Evolutionary conservation across 1,284 basidiomycete genomes (phyloP), one percentile per base, ranked within the genome.

Genomic region (Cerioporus squamosus): DNA sequence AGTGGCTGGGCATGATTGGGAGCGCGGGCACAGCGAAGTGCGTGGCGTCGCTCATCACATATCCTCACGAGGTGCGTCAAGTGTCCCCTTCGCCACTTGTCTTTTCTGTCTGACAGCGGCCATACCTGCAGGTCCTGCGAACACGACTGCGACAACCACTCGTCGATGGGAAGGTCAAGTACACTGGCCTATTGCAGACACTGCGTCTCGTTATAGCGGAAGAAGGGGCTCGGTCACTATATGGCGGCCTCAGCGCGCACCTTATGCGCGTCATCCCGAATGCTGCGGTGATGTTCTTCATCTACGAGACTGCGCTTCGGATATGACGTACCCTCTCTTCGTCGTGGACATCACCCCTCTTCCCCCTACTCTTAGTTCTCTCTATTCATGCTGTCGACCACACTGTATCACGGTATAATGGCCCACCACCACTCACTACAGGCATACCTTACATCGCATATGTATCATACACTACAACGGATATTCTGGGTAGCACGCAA

Each of bases 191-290:
- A 18, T 53, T 82, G 51, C 95, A 97, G 72, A 98, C 97, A 0
- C 77, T 99, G 53, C 85, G 83, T 33, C 81, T 97, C 3, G 88
- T 99, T 58, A 83, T 96, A 48, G 86, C 84, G 15, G 97, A 99
- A 73, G 97, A 99, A 73, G 97, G 97, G 22, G 83, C 87, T 5
- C 80, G 84, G 31, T 87, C 91, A 5, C 74, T 99, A 42, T 99
- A 99, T 69, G 92, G 95, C 33, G 97, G 97, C 4, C 82, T 99
- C 53, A 93, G 90, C 53, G 95, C 97, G 0, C 97, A 99, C 75
- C 81, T 99, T 57, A 90, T 99, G 83, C 88, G 97, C 47, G 97
- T 99, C 53, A 93, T 98, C 1, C 97, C 97, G 3, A 99, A 99
- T 67, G 97, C 97, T 0, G 93, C 91, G 1, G 94, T 97, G 65